Percentiles rank a stretch among this genome's conserved stretches.
These are phyloP conservation scores for Entelexis paramagnoliae DNA, from an alignment of 1,139 yeast genomes.

Conservation along the genomic window DNA sequence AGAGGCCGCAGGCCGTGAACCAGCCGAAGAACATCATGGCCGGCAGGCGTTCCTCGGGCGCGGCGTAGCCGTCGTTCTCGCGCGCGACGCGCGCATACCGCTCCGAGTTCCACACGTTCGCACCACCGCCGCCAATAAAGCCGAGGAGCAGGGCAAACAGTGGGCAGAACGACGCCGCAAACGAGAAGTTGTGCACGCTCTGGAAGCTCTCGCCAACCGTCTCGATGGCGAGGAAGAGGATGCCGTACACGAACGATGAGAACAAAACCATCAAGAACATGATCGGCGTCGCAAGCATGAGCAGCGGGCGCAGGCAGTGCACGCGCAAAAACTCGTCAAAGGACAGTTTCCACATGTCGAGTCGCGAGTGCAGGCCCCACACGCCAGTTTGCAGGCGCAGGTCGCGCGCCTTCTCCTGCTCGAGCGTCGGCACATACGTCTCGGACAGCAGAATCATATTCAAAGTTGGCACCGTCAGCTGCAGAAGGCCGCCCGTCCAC, in stretches of 20 bases:
- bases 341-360: slow-evolving; percentile 36
- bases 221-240: slow-evolving; percentile 37
- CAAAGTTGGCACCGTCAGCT: slow-evolving; percentile 45
- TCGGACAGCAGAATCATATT: slow-evolving; percentile 49
- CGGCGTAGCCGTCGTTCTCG: slow-evolving; percentile 22
- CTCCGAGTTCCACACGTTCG: slow-evolving; percentile 31
- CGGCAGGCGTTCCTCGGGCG: slow-evolving; percentile 56
- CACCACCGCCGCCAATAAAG: slow-evolving; percentile 36
- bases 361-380: slow-evolving; percentile 24
- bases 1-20: slow-evolving; percentile 55
- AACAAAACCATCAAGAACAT: slow-evolving; percentile 38
- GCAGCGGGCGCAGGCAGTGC: slow-evolving; percentile 40
- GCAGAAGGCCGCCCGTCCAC: slow-evolving; percentile 41
- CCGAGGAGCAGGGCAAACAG: slow-evolving; percentile 45
- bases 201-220: slow-evolving; percentile 28
- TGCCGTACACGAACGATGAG: slow-evolving; percentile 42
- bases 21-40: slow-evolving; percentile 39
- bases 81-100: slow-evolving; percentile 20
- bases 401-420: slow-evolving; percentile 47
- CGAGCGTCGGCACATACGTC: slow-evolving; percentile 60
- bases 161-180: slow-evolving; percentile 37
- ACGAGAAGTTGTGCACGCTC: slow-evolving; percentile 14
- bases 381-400: slow-evolving; percentile 51
- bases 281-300: slow-evolving; percentile 41
- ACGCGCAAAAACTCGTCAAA: slow-evolving; percentile 35